Percentiles rank a stretch among this genome's conserved stretches.
Evolutionary conservation across 2,329 filamentous ascomycete species (phyloP).

Genomic region (Neocucurbitaria cava): DNA sequence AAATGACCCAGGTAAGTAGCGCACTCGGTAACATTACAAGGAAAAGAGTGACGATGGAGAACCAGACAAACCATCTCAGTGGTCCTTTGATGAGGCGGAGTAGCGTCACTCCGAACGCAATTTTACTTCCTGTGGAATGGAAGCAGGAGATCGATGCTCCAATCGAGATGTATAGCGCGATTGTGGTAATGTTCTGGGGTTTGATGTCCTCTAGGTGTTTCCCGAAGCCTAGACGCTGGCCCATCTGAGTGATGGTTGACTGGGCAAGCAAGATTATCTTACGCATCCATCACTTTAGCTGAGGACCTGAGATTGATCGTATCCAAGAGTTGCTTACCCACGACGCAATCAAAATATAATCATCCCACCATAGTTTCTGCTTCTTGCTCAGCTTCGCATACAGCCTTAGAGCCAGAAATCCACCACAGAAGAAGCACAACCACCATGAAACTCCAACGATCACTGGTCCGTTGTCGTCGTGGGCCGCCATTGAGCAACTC

Average conservation of each 20-base stretch:
- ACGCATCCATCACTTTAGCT: background rate
- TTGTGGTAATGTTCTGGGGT: slow-evolving; percentile 15
- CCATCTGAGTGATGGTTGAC: slow-evolving; percentile 27
- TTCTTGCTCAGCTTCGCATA: slow-evolving; percentile 36
- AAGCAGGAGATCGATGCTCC: slow-evolving; percentile 34
- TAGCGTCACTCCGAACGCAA: slow-evolving; percentile 38
- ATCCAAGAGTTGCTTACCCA: slow-evolving; percentile 21
- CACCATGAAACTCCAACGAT: slow-evolving; percentile 36
- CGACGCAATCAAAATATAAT: slow-evolving; percentile 33
- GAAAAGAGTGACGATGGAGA: slow-evolving; percentile 32
- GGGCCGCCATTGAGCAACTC: too few relatives aligned
- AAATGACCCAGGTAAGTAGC: slow-evolving; percentile 28
- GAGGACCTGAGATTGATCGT: background rate
- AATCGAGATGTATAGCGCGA: slow-evolving; percentile 23
- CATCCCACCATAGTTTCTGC: slow-evolving; percentile 40
- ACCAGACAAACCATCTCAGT: slow-evolving; percentile 29
- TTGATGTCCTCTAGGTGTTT: slow-evolving; percentile 29
- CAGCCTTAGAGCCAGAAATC: slow-evolving; percentile 30
- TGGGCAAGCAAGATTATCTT: slow-evolving; percentile 31
- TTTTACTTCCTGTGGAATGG: slow-evolving; percentile 33
- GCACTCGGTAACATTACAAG: slow-evolving; percentile 35
- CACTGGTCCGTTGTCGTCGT: slow-evolving; percentile 30
- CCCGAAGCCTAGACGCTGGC: slow-evolving; percentile 29
- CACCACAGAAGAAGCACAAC: slow-evolving; percentile 27
- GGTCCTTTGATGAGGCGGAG: slow-evolving; percentile 27